Percentiles rank a stretch among this genome's conserved stretches.
phyloP scores from a whole-genome alignment of 805 yeast genomes.

The Starmerella asiatica region DNA sequence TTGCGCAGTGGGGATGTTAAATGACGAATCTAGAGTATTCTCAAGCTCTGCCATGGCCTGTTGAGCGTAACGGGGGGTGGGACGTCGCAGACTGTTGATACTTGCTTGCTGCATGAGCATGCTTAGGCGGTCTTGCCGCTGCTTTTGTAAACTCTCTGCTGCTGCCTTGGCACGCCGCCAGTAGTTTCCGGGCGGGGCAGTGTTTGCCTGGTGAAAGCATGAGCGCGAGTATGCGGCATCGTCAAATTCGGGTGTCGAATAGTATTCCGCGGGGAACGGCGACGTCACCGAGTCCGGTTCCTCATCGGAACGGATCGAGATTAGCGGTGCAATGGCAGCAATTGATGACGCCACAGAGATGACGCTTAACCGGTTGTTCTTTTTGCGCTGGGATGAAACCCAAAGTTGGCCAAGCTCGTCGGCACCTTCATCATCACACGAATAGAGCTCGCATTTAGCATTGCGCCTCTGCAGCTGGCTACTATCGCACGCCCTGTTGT shows the following conservation, averaged over 20 bases:
- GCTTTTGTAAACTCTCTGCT: not conserved
- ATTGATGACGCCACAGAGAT: conserved; percentile 18
- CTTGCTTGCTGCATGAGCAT: conserved; percentile 12
- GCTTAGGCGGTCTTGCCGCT: conserved; percentile 3
- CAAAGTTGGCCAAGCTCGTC: not conserved
- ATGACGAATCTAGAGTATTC: conserved; percentile 6
- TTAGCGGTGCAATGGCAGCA: conserved; percentile 14
- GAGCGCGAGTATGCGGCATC: not conserved
- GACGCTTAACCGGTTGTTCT: conserved; percentile 14
- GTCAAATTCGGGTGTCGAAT: not conserved
- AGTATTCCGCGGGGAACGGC: not conserved
- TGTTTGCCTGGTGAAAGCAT: not conserved
- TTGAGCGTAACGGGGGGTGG: not conserved
- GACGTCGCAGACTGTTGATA: not conserved
- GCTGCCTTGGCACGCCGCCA: not conserved
- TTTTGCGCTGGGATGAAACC: not conserved
- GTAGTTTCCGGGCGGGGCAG: not conserved
- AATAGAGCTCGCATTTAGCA: too few species aligned
- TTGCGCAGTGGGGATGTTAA: not conserved
- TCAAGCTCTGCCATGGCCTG: conserved; percentile 10
- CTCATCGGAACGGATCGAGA: not conserved
- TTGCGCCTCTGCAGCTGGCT: too few species aligned
- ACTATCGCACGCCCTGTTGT: too few species aligned
- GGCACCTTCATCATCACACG: not conserved
- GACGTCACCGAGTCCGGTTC: not conserved